Conservation (phyloP, 441 rosid genomes). For the Cnidoscolus chayamansa region DNA sequence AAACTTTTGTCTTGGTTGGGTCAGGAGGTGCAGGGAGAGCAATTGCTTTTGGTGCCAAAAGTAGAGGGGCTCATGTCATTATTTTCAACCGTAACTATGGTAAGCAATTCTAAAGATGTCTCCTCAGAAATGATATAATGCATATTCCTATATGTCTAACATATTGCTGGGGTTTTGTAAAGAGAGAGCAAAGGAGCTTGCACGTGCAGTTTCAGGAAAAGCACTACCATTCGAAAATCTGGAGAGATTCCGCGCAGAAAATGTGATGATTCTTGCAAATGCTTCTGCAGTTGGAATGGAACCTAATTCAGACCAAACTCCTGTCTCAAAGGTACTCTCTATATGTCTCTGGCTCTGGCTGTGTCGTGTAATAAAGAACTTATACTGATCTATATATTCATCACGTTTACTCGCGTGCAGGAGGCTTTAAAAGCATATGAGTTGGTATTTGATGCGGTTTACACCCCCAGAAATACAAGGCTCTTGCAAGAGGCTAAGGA, state of each 20-base stretch:
- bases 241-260: conserved; percentile 36
- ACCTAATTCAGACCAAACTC: conserved; percentile 41
- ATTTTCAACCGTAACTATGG: conserved; percentile 49
- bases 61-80: conserved; percentile 45
- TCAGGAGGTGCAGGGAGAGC: conserved; percentile 68
- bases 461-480: conserved; percentile 51
- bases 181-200: conserved; percentile 57
- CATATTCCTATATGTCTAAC: conserved; percentile 12
- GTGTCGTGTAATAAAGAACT: background rate
- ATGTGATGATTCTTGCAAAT: conserved; percentile 52
- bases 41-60: conserved; percentile 51
- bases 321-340: conserved; percentile 40
- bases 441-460: conserved; percentile 52
- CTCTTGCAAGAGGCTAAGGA: conserved; percentile 49
- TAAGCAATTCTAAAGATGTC: conserved; percentile 14
- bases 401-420: conserved; percentile 15
- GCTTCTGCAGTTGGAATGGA: conserved; percentile 58
- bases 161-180: background rate
- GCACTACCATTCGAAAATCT: conserved; percentile 34
- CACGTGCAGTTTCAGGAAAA: conserved; percentile 41
- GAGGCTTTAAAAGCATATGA: conserved; percentile 35
- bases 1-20: conserved; percentile 45
- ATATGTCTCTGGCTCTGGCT: background rate
- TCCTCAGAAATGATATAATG: background rate
- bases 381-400: background rate